Conservation (phyloP, 306 rosid species). For the Corylus avellana region DNA sequence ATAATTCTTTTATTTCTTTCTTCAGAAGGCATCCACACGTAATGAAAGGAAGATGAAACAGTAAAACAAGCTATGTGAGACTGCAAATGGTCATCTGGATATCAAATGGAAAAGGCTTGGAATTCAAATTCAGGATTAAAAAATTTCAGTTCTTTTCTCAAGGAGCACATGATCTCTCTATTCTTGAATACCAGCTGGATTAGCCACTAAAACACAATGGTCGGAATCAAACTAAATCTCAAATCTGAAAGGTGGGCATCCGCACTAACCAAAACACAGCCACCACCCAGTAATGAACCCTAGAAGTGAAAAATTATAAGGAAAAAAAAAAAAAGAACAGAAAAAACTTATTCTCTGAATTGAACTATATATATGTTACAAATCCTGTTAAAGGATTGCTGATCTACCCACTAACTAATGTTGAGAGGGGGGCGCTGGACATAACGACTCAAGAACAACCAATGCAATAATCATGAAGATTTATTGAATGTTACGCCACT, state of each 20-base stretch:
- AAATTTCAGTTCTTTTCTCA: conserved; percentile 49
- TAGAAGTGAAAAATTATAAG: conserved; percentile 55
- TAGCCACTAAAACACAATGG: conserved; percentile 63
- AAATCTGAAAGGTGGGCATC: conserved; percentile 74
- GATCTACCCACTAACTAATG: conserved; percentile 73
- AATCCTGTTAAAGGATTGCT: conserved; percentile 75
- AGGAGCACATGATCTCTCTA: conserved; percentile 55
- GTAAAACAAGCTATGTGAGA: too few species aligned
- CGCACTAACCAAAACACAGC: conserved; percentile 89
- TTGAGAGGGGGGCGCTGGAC: conserved; percentile 52
- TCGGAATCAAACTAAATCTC: conserved; percentile 84
- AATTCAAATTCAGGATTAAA: conserved; percentile 50
- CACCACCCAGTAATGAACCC: conserved; percentile 73
- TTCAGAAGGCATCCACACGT: too few species aligned
- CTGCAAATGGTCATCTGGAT: not conserved
- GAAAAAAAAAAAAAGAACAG: conserved; percentile 28
- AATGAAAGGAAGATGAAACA: too few species aligned
- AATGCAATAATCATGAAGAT: conserved; percentile 68
- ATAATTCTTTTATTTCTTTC: too few species aligned
- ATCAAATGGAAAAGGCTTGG: conserved; percentile 25
- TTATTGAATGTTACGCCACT: conserved; percentile 65
- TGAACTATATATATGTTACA: conserved; percentile 93
- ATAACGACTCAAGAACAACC: conserved; percentile 47
- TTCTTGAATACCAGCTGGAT: conserved; percentile 55
- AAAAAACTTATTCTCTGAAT: conserved; percentile 81